Percentiles rank a stretch among this genome's conserved stretches.
Conservation (phyloP, 2,329 filamentous ascomycete species). For the Trichoderma afroharzianum region DNA sequence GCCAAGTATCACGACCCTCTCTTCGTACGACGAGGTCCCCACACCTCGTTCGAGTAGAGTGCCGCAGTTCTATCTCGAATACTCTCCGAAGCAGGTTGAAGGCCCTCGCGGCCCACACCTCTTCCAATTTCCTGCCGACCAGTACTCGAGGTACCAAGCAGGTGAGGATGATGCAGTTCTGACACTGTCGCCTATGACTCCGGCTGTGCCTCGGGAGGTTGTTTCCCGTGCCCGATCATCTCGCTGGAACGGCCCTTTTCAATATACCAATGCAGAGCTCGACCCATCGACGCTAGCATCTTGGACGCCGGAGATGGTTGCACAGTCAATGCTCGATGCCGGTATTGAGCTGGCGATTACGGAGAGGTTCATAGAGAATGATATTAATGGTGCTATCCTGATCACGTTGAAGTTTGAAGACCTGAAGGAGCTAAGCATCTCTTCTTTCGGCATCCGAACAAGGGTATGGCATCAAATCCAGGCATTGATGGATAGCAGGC, state of each 20-base stretch:
- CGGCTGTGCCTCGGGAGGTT: constrained; percentile 51
- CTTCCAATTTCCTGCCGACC: constrained; percentile 67
- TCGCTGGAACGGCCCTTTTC: constrained; percentile 50
- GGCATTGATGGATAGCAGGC: constrained; percentile 56
- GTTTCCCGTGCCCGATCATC: constrained; percentile 25
- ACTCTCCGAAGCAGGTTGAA: constrained; percentile 63
- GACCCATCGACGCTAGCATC: constrained; percentile 56
- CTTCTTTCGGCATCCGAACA: constrained; percentile 76
- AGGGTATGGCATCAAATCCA: constrained; percentile 79
- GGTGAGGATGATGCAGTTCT: constrained; percentile 51
- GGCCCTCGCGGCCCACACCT: constrained; percentile 84
- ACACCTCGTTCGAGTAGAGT: constrained; percentile 69
- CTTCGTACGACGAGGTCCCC: constrained; percentile 77
- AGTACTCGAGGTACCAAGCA: constrained; percentile 17
- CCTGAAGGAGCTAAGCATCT: constrained; percentile 74
- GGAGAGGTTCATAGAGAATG: constrained; percentile 83
- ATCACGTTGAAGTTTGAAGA: constrained; percentile 91
- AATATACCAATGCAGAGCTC: constrained; percentile 54
- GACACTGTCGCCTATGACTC: constrained; percentile 70
- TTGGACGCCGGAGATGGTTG: constrained; percentile 75
- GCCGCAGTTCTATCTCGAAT: constrained; percentile 58
- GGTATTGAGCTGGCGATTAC: constrained; percentile 75
- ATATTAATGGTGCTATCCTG: constrained; percentile 84
- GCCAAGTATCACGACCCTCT: constrained; percentile 79
- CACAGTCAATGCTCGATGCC: constrained; percentile 80